phyloP scores from a whole-genome alignment of 306 rosid species.

The Vicia sativa region DNA sequence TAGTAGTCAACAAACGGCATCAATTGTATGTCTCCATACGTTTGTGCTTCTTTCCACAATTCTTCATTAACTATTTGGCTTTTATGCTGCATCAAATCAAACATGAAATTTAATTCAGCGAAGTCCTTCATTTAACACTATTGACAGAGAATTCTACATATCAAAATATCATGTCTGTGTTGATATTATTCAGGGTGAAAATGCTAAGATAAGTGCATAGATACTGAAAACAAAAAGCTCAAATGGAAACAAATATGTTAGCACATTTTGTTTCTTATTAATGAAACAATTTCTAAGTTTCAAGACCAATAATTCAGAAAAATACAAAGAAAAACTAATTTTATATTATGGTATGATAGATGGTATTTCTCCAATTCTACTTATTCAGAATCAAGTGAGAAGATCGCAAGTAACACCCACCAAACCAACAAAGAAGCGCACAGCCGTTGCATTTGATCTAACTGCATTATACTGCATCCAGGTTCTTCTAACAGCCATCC shows the following conservation, averaged over 20 bases:
- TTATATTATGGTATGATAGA: slow-evolving; percentile 6
- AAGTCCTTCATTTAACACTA: slow-evolving; percentile 18
- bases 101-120: slow-evolving; percentile 41
- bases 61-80: slow-evolving; percentile 92
- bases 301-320: slow-evolving; percentile 29
- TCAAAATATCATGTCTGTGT: slow-evolving; percentile 11
- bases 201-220: slow-evolving; percentile 6
- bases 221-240: slow-evolving; percentile 26
- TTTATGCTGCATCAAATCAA: slow-evolving; percentile 78
- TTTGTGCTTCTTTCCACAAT: slow-evolving; percentile 90
- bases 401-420: slow-evolving; percentile 56
- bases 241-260: slow-evolving; percentile 14
- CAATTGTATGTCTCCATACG: slow-evolving; percentile 90
- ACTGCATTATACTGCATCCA: slow-evolving; percentile 97
- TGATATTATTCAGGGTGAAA: slow-evolving; percentile 28
- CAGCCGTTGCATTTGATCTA: slow-evolving; percentile 67
- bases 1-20: slow-evolving; percentile 99
- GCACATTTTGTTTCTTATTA: slow-evolving; percentile 23
- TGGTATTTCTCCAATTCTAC: slow-evolving; percentile 12
- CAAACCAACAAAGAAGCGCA: slow-evolving; percentile 98
- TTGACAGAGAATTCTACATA: slow-evolving; percentile 15
- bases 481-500: slow-evolving; percentile 99
- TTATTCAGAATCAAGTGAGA: slow-evolving; percentile 16
- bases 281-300: neutral
- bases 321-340: slow-evolving; percentile 10